Evolutionary conservation across 768 basidiomycete species (phyloP).

Genomic region (Sistotremastrum niveocremeum): DNA sequence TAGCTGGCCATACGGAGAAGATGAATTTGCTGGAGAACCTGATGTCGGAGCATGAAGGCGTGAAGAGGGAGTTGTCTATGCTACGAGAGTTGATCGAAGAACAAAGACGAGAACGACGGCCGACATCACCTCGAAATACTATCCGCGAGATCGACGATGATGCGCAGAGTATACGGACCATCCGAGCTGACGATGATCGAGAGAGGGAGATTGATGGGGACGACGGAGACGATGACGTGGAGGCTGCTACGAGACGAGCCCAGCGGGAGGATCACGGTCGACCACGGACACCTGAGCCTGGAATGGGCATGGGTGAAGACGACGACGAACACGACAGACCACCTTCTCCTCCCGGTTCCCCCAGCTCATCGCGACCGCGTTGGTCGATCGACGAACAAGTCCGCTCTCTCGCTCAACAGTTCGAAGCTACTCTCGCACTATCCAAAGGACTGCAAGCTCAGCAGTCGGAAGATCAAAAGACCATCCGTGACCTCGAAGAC

Average conservation of each 20-base stretch:
- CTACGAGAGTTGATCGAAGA: constrained; percentile 64
- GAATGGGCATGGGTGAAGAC: constrained; percentile 36
- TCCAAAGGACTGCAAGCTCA: constrained; percentile 64
- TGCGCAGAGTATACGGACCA: constrained; percentile 54
- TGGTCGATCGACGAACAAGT: constrained; percentile 9
- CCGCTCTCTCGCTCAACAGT: constrained; percentile 44
- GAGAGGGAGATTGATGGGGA: constrained; percentile 22
- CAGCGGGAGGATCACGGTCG: constrained; percentile 46
- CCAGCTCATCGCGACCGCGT: constrained; percentile 9
- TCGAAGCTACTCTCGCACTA: constrained; percentile 62
- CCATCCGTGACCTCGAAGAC: constrained; percentile 51
- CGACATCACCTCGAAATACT: constrained; percentile 2
- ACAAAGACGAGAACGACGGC: constrained; percentile 31
- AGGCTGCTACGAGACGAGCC: constrained; percentile 30
- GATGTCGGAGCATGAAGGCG: constrained; percentile 70
- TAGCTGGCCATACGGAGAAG: constrained; percentile 69
- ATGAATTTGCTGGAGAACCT: constrained; percentile 72
- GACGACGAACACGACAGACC: constrained; percentile 23
- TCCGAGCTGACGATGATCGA: constrained; percentile 67
- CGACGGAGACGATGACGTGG: constrained; percentile 24
- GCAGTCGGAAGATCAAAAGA: constrained; percentile 63
- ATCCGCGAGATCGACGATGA: constrained; percentile 59
- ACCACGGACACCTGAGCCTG: constrained; percentile 73
- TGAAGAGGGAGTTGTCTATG: constrained; percentile 63
- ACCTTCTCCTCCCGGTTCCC: constrained; percentile 8